Evolutionary conservation across 2,329 filamentous ascomycete genomes (phyloP).

Genomic region (Sclerotiophoma versabilis): DNA sequence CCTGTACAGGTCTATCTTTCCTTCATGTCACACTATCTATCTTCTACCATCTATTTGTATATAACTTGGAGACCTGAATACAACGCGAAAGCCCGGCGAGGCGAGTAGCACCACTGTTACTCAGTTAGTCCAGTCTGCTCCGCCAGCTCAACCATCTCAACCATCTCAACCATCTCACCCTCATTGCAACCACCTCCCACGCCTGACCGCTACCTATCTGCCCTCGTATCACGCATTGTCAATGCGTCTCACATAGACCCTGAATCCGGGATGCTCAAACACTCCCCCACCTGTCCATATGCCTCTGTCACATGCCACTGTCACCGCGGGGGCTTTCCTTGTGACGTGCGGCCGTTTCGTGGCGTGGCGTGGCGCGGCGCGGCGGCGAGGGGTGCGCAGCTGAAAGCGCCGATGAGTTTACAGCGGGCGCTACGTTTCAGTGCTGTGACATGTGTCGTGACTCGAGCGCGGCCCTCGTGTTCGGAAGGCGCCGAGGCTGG

Average conservation of each 20-base stretch:
- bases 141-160: not conserved
- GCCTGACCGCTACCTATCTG: too few species aligned
- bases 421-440: slow-evolving; percentile 7
- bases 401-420: not conserved
- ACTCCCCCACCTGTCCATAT: too few species aligned
- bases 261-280: not conserved
- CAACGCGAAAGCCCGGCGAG: too few species aligned
- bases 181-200: too few species aligned
- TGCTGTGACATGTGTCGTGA: not conserved
- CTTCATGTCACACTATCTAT: not conserved
- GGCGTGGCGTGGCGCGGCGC: not conserved
- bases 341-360: not conserved
- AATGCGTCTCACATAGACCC: not conserved
- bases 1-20: not conserved
- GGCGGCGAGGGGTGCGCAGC: not conserved
- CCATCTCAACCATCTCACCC: not conserved
- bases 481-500: not conserved
- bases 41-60: not conserved
- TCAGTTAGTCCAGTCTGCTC: too few species aligned
- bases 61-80: not conserved
- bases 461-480: too few species aligned
- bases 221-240: too few species aligned
- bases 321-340: not conserved
- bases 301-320: slow-evolving; percentile 2
- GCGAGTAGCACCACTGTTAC: too few species aligned